These are phyloP conservation scores for Tylopilus balloui DNA, from an alignment of 768 basidiomycete species.

Conservation along the genomic window DNA sequence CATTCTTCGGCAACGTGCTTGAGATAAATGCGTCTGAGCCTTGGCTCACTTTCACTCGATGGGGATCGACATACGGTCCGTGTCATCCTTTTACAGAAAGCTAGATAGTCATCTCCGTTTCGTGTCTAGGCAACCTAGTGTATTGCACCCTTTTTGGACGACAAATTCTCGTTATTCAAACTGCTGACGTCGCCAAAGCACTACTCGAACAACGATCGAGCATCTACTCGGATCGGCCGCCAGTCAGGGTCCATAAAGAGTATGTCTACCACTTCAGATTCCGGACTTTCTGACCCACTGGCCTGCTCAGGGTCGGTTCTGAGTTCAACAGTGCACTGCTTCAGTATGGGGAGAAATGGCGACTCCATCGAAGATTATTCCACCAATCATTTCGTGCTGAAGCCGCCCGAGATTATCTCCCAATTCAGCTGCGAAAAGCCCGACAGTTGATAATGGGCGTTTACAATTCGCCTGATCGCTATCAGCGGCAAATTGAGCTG, in stretches of 20 bases:
- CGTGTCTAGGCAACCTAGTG: slow-evolving; percentile 28
- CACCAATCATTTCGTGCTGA: slow-evolving; percentile 31
- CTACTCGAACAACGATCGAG: slow-evolving; percentile 35
- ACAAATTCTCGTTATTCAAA: slow-evolving; percentile 33
- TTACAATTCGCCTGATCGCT: slow-evolving; percentile 23
- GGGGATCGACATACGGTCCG: slow-evolving; percentile 27
- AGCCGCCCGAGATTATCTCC: slow-evolving; percentile 22
- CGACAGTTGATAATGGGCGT: slow-evolving; percentile 23
- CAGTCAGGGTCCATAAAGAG: slow-evolving; percentile 26
- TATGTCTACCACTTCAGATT: slow-evolving; percentile 4
- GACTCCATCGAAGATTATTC: slow-evolving; percentile 32
- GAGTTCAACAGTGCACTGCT: slow-evolving; percentile 31
- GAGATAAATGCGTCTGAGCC: slow-evolving; percentile 25
- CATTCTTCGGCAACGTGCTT: slow-evolving; percentile 27
- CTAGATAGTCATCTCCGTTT: neutral
- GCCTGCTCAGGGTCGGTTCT: slow-evolving; percentile 21
- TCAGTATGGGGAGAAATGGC: slow-evolving; percentile 29
- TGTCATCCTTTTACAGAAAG: neutral
- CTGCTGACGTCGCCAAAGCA: slow-evolving; percentile 28
- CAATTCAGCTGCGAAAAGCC: slow-evolving; percentile 27
- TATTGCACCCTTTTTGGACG: slow-evolving; percentile 32
- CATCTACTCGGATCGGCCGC: slow-evolving; percentile 38
- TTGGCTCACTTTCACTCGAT: slow-evolving; percentile 33
- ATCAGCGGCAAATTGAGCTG: slow-evolving; percentile 30
- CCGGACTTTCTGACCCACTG: slow-evolving; percentile 1